phyloP scores from a whole-genome alignment of 129 eudicot species.

The Lactuca sativa region DNA sequence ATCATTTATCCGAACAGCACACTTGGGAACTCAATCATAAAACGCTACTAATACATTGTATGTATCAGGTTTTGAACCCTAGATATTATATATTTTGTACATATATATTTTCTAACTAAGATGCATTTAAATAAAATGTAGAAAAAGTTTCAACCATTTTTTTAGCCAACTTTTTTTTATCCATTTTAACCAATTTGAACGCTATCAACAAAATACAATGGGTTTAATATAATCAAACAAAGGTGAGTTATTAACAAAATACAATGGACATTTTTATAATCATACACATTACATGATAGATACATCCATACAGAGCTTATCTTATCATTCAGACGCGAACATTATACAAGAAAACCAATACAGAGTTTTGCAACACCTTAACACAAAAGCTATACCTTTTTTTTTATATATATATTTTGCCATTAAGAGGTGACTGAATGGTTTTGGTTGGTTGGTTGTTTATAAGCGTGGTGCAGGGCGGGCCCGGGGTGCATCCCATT shows the following conservation, averaged over 20 bases:
- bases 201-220: too few species aligned
- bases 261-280: constrained; percentile 17
- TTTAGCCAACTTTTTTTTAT: too few species aligned
- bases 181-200: too few species aligned
- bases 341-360: constrained; percentile 34
- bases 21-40: too few species aligned
- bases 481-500: constrained; percentile 71
- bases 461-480: constrained; percentile 61
- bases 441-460: constrained; percentile 20
- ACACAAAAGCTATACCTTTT: constrained; percentile 31
- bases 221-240: too few species aligned
- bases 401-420: constrained; percentile 1
- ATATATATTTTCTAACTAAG: too few species aligned
- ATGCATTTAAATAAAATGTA: too few species aligned
- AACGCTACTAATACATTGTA: too few species aligned
- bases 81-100: too few species aligned
- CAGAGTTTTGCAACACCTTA: constrained; percentile 25
- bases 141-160: too few species aligned
- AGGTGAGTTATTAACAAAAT: not conserved
- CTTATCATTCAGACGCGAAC: constrained; percentile 25
- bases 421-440: constrained; percentile 6
- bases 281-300: not conserved
- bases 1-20: too few species aligned
- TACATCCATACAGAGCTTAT: constrained; percentile 18
- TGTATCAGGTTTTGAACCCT: too few species aligned